These are phyloP conservation scores for Geotrichum citri-aurantii DNA, from an alignment of 1,139 yeast species.

Conservation along the genomic window DNA sequence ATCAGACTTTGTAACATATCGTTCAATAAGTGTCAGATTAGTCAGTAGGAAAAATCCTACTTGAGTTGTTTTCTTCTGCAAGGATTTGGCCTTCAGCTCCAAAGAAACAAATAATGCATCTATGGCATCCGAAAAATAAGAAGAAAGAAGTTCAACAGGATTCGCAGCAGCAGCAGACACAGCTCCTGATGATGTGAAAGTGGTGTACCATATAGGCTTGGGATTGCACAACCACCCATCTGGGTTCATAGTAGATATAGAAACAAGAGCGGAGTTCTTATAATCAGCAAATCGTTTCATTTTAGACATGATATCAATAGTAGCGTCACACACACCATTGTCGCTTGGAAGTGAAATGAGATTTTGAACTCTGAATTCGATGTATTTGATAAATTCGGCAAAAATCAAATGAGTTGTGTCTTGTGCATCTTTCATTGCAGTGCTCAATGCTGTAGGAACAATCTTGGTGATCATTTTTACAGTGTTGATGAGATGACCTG, in stretches of 20 bases:
- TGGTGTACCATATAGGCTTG: constrained; percentile 39
- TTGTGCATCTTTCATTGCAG: constrained; percentile 24
- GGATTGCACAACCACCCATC: constrained; percentile 65
- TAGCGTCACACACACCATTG: constrained; percentile 61
- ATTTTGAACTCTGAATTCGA: constrained; percentile 46
- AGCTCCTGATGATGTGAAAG: constrained; percentile 43
- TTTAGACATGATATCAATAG: constrained; percentile 60
- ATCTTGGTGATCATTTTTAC: constrained; percentile 19
- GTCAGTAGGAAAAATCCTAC: constrained; percentile 67
- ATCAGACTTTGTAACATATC: constrained; percentile 58
- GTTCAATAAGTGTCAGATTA: constrained; percentile 69
- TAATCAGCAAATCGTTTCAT: constrained; percentile 62
- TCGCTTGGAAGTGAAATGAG: constrained; percentile 50
- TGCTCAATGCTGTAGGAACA: constrained; percentile 24
- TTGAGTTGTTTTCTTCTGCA: constrained; percentile 36
- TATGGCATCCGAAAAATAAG: constrained; percentile 66
- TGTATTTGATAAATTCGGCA: constrained; percentile 50
- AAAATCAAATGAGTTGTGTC: constrained; percentile 43
- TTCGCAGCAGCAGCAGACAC: constrained; percentile 22
- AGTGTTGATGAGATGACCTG: constrained; percentile 20
- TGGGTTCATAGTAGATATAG: constrained; percentile 49
- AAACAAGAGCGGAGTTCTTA: constrained; percentile 46
- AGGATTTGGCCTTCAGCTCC: constrained; percentile 49
- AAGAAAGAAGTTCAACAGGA: constrained; percentile 50
- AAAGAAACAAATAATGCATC: constrained; percentile 62